A percentile compares a stretch with the other conserved stretches of the same genome.
Evolutionary conservation across 345 rosid species (phyloP).

Genomic region (Ailanthus altissimus): DNA sequence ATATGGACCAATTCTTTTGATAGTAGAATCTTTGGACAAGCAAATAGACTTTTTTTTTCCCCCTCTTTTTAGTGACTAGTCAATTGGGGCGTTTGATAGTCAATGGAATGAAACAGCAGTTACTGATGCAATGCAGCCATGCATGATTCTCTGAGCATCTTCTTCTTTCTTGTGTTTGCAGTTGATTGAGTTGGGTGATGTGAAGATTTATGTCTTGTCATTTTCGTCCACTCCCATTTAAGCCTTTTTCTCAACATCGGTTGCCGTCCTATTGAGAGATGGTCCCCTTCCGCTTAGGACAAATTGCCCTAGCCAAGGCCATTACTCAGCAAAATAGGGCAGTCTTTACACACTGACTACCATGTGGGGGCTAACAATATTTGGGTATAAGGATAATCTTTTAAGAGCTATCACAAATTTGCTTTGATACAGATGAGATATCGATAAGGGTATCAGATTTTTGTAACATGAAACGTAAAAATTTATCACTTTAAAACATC

Average conservation of each 20-base stretch:
- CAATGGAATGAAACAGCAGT: not conserved
- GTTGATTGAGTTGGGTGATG: conserved; percentile 15
- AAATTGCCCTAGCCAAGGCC: conserved; percentile 10
- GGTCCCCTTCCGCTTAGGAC: conserved; percentile 31
- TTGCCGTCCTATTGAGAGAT: conserved; percentile 24
- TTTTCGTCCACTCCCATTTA: conserved; percentile 31
- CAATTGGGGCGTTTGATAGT: not conserved
- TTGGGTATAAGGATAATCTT: too few species aligned
- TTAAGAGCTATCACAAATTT: not conserved
- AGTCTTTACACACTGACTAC: conserved; percentile 13
- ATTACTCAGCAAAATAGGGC: conserved; percentile 2
- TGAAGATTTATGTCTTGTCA: conserved; percentile 32
- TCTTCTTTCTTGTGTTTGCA: conserved; percentile 5
- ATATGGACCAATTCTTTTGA: not conserved
- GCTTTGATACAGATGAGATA: too few species aligned
- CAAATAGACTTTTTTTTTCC: not conserved
- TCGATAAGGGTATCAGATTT: not conserved
- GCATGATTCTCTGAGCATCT: conserved; percentile 7
- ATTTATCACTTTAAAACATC: too few species aligned
- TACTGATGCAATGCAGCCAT: conserved; percentile 3
- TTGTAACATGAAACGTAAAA: too few species aligned
- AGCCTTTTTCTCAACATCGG: conserved; percentile 23
- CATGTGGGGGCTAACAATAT: conserved; percentile 19
- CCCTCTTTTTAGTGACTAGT: conserved; percentile 5
- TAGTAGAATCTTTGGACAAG: not conserved